phyloP scores from a whole-genome alignment of 495 filamentous ascomycete genomes.

The Aspergillus baeticus region DNA sequence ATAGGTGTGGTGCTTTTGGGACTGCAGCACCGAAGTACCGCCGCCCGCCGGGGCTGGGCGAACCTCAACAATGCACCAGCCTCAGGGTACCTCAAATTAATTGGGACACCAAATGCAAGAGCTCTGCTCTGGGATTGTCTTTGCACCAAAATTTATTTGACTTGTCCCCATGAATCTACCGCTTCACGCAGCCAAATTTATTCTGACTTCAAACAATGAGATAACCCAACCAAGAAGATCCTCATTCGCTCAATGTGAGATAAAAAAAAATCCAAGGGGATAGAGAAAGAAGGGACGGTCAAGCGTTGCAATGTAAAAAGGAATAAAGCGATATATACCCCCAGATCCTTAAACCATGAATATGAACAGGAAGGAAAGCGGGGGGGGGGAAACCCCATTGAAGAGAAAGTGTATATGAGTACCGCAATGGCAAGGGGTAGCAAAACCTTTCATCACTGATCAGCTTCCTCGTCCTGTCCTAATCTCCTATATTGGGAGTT shows the following conservation, averaged over 20 bases:
- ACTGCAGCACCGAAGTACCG: slow-evolving; percentile 6
- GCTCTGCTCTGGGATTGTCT: too few species aligned
- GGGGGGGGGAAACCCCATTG: background rate
- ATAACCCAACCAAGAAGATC: too few species aligned
- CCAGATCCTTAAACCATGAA: slow-evolving; percentile 9
- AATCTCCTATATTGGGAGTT: slow-evolving; percentile 62
- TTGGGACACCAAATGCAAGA: too few species aligned
- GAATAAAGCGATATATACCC: slow-evolving; percentile 1
- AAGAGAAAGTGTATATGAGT: slow-evolving; percentile 6
- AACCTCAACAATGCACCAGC: too few species aligned
- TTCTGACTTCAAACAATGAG: too few species aligned
- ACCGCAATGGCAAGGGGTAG: background rate
- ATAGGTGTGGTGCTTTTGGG: slow-evolving; percentile 4
- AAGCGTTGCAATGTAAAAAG: background rate
- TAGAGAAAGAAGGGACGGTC: too few species aligned
- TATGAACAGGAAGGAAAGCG: slow-evolving; percentile 6
- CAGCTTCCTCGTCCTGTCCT: slow-evolving; percentile 58
- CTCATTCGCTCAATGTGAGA: slow-evolving; percentile 6
- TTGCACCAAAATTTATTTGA: too few species aligned
- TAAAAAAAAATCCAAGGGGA: slow-evolving; percentile 8
- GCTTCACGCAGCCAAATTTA: too few species aligned
- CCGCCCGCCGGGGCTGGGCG: slow-evolving; percentile 16
- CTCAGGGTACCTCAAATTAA: too few species aligned
- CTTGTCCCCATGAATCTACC: too few species aligned
- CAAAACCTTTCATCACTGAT: slow-evolving; percentile 14